These are phyloP conservation scores for Xylaria digitata DNA, from an alignment of 2,329 filamentous ascomycete genomes.

Conservation along the genomic window DNA sequence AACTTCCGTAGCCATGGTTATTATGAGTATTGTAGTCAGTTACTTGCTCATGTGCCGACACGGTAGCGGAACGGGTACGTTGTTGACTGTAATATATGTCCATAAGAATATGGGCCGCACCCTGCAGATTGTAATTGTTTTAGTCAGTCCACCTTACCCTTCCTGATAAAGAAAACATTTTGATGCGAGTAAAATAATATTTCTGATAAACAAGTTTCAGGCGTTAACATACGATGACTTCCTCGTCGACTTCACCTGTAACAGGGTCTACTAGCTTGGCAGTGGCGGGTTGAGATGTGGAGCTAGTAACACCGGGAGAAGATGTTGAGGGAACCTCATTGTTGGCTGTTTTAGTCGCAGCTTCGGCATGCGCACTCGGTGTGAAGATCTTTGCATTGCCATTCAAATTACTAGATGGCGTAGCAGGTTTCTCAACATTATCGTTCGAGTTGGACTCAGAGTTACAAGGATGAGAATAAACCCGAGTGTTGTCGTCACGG, in stretches of 20 bases:
- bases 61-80: constrained; percentile 14
- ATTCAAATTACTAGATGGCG: not conserved
- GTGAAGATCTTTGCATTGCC: constrained; percentile 10
- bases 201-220: not conserved
- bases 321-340: not conserved
- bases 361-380: not conserved
- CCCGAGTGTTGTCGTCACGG: not conserved
- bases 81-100: not conserved
- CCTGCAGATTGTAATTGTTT: not conserved
- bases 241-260: not conserved
- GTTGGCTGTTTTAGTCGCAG: not conserved
- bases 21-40: not conserved
- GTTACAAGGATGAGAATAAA: not conserved
- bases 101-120: not conserved
- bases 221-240: constrained; percentile 4
- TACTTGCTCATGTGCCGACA: not conserved
- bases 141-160: not conserved
- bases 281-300: not conserved
- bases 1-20: not conserved
- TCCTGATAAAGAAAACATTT: not conserved
- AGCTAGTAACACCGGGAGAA: not conserved
- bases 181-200: not conserved
- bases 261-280: not conserved
- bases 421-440: not conserved
- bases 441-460: not conserved